Evolutionary conservation across 164 flowering plant species (phyloP), one percentile per base, ranked within the genome.

Genomic region (Vitis rotundifolia): DNA sequence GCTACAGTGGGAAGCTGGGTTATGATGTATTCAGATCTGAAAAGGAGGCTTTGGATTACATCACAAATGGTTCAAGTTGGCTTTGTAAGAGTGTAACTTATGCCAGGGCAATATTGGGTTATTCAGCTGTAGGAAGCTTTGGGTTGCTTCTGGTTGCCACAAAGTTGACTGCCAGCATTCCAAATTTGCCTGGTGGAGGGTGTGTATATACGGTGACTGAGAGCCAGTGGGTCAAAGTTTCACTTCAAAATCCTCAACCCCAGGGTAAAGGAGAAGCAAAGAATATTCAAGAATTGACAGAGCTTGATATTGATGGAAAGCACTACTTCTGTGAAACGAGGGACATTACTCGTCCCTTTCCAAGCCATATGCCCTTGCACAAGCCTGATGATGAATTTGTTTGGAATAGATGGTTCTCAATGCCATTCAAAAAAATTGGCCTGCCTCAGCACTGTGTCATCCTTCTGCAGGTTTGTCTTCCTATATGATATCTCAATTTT

Each of bases 251-350:
- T 75, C 86, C 97, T 72, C 89, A 87, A 77, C 86, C 87, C 37
- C 97, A 84, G 66, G 92, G 97, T 54, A 95, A 90, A 85, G 98
- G 91, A 26, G 98, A 93, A 80, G 44, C 78, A 9, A 95, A 93
- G 79, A 95, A 88, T 83, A 73, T 88, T 71, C 92, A 87, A 67
- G 99, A 95, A 59, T 66, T 95, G 67, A 72, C 87, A 37, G 99
- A 95, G 49, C 84, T 90, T 68, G 98, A 95, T 19, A 88, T 95
- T 82, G 99, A 95, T 79, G 99, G 98, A 78, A 95, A 95, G 77
- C 93, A 95, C 73, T 95, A 88, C 77, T 95, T 95, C 61, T 95
- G 94, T 79, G 99, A 95, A 74, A 86, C 93, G 19, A 89, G 95
- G 77, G 99, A 95, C 70, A 87, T 95, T 29, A 93, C 95, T 56